Base-by-base conservation (phyloP, 192 early-diverging fungal species). In the Gonapodya sp. region DNA sequence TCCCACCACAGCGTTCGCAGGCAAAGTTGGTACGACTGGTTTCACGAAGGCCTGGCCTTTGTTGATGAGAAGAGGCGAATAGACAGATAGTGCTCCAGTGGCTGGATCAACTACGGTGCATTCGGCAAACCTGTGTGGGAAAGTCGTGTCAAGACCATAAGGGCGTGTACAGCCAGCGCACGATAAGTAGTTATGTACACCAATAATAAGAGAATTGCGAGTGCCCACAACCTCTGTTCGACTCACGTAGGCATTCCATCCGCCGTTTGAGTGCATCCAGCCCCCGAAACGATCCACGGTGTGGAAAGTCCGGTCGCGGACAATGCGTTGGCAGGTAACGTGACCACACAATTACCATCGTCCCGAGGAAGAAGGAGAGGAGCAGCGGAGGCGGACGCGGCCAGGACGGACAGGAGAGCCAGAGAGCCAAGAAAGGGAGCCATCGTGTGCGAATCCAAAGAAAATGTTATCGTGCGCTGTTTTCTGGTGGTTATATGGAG, bases 61-160 rank as follows among this genome's bases (percentile, higher is more conserved):
- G 79, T 83, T 86, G 33, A 87, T 79, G 30, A 86, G 78, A 1
- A 87, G 81, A 0, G 86, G 86, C 36, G 81, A 79, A 73, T 87
- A 87, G 2, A 84, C 81, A 18, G 74, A 82, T 46, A 87, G 73
- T 35, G 79, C 24, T 0, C 84, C 83, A 1, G 81, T 87, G 2
- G 78, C 78, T n/a, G 82, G 46, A 36, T 84, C 84, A 34, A 87
- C 32, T 34, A 86, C 80, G 35, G 83, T 75, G 73, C 82, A 83
- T 81, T 87, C 84, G 2, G 83, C 83, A 74, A 87, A 87, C 2
- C 82, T 82, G 34, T 37, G 73, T 8, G 31, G 18, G 1, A 8
- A 81, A 35, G 36, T 36, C 79, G 24, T 24, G 33, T 35, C 35
- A 8, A n/a, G 80, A n/a, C 14, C n/a, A 8, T 24, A 2, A 80